Base-by-base conservation (phyloP, 2,329 filamentous ascomycete species). In the Incumbomyces lentus region DNA sequence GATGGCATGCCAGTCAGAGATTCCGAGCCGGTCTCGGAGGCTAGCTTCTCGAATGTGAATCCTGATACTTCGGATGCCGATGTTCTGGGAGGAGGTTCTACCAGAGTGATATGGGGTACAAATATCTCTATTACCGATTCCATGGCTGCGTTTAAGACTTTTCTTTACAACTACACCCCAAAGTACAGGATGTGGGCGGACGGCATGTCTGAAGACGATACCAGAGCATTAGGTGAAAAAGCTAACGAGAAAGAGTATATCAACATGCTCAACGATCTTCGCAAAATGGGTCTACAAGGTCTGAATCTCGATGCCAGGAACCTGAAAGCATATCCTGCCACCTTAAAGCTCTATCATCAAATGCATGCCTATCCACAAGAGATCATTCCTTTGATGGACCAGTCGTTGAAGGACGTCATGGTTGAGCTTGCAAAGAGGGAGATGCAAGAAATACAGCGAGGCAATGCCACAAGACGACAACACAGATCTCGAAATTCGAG, bases 371-470 rank as follows among this genome's bases (percentile, higher is more conserved):
- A 95, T 60, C 92, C 92, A 0, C 88, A 92, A 60, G 92, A 98
- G 73, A 89, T 98, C 44, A 84, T 98, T 37, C 89, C 90, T 2
- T 75, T 96, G 39, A 95, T 98, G 84, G 93, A 98, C 74, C 86
- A 94, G 64, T 81, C 82, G 5, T 79, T 95, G 42, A 93, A 95
- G 61, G 90, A 98, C 66, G 74, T 87, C 45, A 94, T 96, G 82
- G 78, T 92, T 18, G 89, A 95, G 60, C 70, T 96, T 41, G 88
- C 90, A 1, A 79, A 85, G 51, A 81, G 82, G 49, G 84, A 93
- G 58, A 86, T 84, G 73, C 72, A 82, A 30, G 79, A 79, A 49
- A 74, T 83, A 60, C 76, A 82, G 62, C 37, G 67, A 69, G 48
- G 52, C 70, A n/a, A 78, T 79, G 68, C 64, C 72, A 34, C 69